Conservation (phyloP, 306 rosid genomes). For the Morella rubra region DNA sequence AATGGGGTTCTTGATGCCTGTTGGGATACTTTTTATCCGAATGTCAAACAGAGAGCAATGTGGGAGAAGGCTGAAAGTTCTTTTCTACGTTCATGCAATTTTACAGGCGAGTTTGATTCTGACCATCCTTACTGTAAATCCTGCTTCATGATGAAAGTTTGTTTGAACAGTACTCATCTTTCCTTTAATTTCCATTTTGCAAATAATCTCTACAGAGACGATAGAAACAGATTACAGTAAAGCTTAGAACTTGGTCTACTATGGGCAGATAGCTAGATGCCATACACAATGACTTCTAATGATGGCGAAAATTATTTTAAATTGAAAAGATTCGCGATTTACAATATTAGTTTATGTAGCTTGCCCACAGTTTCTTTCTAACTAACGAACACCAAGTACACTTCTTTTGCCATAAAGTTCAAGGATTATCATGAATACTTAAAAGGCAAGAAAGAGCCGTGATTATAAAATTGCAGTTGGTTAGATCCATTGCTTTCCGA, state of each 20-base stretch:
- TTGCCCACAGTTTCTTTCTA: conserved; percentile 32
- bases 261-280: conserved; percentile 7
- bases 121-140: neutral
- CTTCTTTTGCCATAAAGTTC: conserved; percentile 8
- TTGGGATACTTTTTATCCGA: conserved; percentile 76
- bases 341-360: conserved; percentile 19
- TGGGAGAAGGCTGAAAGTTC: conserved; percentile 55
- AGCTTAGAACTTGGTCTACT: conserved; percentile 13
- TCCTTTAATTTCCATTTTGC: conserved; percentile 6
- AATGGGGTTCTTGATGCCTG: conserved; percentile 92
- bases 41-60: conserved; percentile 53
- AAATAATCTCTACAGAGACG: conserved; percentile 19
- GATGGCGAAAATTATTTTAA: conserved; percentile 36
- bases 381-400: conserved; percentile 2
- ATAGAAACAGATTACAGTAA: conserved; percentile 17
- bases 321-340: conserved; percentile 22
- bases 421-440: conserved; percentile 52
- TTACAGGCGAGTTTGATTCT: conserved; percentile 64
- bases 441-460: conserved; percentile 41
- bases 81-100: conserved; percentile 66
- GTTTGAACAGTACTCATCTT: neutral
- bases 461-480: conserved; percentile 21
- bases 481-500: conserved; percentile 19
- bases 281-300: conserved; percentile 33
- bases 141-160: neutral